Evolutionary conservation across 257 asterid species (phyloP).

Genomic region (Eucommia ulmoides): DNA sequence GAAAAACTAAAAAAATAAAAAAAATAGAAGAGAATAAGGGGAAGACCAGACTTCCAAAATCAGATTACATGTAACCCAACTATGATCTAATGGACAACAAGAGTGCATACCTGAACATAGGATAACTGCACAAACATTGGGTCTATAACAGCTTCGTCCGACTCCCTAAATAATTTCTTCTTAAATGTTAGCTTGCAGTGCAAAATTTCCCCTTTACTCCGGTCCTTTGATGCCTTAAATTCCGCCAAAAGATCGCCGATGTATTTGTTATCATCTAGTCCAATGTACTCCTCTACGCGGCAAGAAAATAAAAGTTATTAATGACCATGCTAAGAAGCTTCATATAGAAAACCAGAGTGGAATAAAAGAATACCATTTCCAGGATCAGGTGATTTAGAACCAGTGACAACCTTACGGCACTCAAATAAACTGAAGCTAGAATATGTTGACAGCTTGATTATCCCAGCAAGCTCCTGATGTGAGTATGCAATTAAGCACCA

Average conservation of each 20-base stretch:
- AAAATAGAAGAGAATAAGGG: too few relatives aligned
- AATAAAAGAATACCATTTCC: slow-evolving; percentile 56
- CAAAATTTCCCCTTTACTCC: slow-evolving; percentile 92
- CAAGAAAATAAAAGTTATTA: neutral
- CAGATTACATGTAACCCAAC: slow-evolving; percentile 1
- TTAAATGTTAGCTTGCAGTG: slow-evolving; percentile 79
- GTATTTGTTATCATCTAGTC: slow-evolving; percentile 87
- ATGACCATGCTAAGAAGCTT: neutral
- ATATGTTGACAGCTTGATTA: slow-evolving; percentile 76
- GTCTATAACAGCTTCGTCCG: slow-evolving; percentile 87
- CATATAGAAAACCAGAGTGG: neutral
- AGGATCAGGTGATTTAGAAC: slow-evolving; percentile 82
- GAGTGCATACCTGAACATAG: slow-evolving; percentile 68
- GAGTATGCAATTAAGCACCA: slow-evolving; percentile 7
- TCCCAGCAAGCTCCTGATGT: slow-evolving; percentile 89
- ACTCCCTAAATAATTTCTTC: slow-evolving; percentile 92
- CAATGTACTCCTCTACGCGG: slow-evolving; percentile 69
- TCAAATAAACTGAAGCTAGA: slow-evolving; percentile 91
- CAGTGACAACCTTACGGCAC: slow-evolving; percentile 79
- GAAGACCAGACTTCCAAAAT: too few relatives aligned
- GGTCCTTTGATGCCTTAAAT: slow-evolving; percentile 87
- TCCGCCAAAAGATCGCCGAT: slow-evolving; percentile 94
- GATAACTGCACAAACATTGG: slow-evolving; percentile 92
- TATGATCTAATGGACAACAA: neutral
- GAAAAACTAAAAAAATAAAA: too few relatives aligned